Evolutionary conservation across 192 early-diverging fungal species (phyloP).

Genomic region (Coemansia sp.): DNA sequence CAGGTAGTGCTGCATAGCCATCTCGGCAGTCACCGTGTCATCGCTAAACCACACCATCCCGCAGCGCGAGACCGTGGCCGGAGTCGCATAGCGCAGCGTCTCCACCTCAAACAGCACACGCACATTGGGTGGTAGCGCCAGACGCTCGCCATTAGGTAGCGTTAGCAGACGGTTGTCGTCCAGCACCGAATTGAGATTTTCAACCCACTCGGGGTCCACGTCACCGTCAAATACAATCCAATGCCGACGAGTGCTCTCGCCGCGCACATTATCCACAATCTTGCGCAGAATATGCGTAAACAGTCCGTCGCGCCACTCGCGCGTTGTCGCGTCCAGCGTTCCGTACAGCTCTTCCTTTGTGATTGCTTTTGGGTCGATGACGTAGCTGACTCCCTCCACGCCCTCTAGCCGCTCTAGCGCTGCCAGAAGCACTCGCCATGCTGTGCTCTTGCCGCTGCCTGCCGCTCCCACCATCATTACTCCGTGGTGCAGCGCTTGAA

Average conservation of each 20-base stretch:
- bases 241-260: slow-evolving; percentile 89
- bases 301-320: slow-evolving; percentile 99
- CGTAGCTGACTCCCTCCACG: slow-evolving; percentile 86
- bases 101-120: slow-evolving; percentile 99
- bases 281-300: slow-evolving; percentile 97
- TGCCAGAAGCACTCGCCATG: slow-evolving; percentile 91
- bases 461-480: slow-evolving; percentile 99
- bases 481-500: slow-evolving; percentile 98
- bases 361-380: slow-evolving; percentile 98
- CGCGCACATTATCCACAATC: slow-evolving; percentile 97
- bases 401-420: slow-evolving; percentile 87
- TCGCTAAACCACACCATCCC: slow-evolving; percentile 99
- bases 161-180: slow-evolving; percentile 98
- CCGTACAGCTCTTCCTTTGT: slow-evolving; percentile 97
- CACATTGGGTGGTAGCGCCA: slow-evolving; percentile 92
- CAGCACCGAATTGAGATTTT: slow-evolving; percentile 91
- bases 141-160: slow-evolving; percentile 96
- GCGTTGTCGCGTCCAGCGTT: slow-evolving; percentile 92
- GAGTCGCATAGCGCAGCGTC: slow-evolving; percentile 94
- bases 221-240: slow-evolving; percentile 99
- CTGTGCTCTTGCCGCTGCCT: slow-evolving; percentile 91
- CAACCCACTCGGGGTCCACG: slow-evolving; percentile 99
- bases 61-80: slow-evolving; percentile 97
- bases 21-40: slow-evolving; percentile 75
- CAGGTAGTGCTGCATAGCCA: slow-evolving; percentile 84